Evolutionary conservation across 2,329 filamentous ascomycete species (phyloP).

Genomic region (Cordyceps pruinosa): DNA sequence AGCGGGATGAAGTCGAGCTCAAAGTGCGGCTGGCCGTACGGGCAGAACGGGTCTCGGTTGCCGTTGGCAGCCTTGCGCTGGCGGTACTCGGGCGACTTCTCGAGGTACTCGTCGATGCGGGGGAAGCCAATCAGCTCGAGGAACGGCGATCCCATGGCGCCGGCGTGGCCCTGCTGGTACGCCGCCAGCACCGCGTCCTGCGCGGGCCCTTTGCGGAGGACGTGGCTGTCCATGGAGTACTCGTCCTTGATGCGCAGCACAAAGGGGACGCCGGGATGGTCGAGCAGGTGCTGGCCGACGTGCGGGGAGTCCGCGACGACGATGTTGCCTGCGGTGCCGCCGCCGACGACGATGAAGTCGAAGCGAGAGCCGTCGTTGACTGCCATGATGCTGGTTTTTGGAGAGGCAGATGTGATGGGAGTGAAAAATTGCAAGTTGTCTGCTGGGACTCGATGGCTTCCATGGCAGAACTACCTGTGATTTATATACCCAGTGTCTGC

Average conservation of each 20-base stretch:
- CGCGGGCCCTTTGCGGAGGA: constrained; percentile 31
- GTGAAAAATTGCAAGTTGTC: neutral
- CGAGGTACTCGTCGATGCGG: constrained; percentile 47
- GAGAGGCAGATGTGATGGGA: neutral
- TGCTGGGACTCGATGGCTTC: neutral
- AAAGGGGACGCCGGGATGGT: constrained; percentile 44
- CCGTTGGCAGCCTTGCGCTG: constrained; percentile 34
- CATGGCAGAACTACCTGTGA: neutral
- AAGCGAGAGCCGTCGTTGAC: constrained; percentile 9
- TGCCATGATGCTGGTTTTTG: neutral
- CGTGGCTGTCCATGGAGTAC: constrained; percentile 32
- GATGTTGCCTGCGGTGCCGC: constrained; percentile 31
- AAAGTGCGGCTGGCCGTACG: constrained; percentile 52
- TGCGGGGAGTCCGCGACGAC: constrained; percentile 49
- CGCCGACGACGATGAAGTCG: constrained; percentile 28
- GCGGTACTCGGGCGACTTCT: constrained; percentile 41
- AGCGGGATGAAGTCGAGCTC: constrained; percentile 56
- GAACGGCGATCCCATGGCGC: constrained; percentile 34
- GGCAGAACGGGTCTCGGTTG: constrained; percentile 46
- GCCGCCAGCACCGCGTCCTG: constrained; percentile 27
- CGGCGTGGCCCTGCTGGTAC: constrained; percentile 32
- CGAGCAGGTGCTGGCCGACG: constrained; percentile 58
- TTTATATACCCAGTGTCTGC: neutral
- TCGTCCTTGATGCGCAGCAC: constrained; percentile 28
- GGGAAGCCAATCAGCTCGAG: constrained; percentile 50